These are phyloP conservation scores for Bruguiera sexangula DNA, from an alignment of 345 rosid genomes.

Conservation along the genomic window DNA sequence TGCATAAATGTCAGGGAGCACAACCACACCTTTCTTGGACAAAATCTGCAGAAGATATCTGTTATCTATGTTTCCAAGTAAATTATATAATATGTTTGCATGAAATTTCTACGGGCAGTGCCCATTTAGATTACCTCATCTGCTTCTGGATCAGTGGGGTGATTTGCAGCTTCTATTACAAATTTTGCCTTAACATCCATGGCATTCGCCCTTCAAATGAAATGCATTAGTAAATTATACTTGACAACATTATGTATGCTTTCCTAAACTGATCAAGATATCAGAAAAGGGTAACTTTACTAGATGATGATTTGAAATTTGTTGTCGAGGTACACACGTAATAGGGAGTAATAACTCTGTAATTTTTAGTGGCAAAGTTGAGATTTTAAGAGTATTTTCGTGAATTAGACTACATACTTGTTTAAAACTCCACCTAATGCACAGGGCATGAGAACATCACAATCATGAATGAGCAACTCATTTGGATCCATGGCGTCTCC, in stretches of 20 bases:
- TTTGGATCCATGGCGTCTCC: conserved; percentile 17
- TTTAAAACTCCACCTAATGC: conserved; percentile 27
- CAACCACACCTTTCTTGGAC: conserved; percentile 22
- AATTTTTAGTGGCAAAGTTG: neutral
- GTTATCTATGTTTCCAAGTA: neutral
- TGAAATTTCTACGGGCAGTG: neutral
- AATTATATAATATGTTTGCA: too few relatives aligned
- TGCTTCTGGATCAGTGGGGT: conserved; percentile 27
- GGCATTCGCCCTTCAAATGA: conserved; percentile 16
- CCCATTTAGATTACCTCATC: conserved; percentile 13
- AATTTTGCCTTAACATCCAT: conserved; percentile 19
- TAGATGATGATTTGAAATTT: too few relatives aligned
- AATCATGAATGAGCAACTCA: conserved; percentile 17
- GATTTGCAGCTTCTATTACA: conserved; percentile 22
- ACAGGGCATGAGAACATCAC: conserved; percentile 29
- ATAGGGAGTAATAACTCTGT: too few relatives aligned
- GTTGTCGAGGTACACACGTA: too few relatives aligned
- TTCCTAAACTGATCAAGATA: too few relatives aligned
- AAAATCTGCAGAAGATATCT: conserved; percentile 14
- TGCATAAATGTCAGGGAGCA: conserved; percentile 28
- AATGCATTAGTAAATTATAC: neutral
- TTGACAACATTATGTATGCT: too few relatives aligned
- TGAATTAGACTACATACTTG: neutral
- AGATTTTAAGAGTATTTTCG: neutral
- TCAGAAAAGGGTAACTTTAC: too few relatives aligned